Base-by-base conservation (phyloP, 139 green algal species). In the Chlamydomonas incerta region DNA sequence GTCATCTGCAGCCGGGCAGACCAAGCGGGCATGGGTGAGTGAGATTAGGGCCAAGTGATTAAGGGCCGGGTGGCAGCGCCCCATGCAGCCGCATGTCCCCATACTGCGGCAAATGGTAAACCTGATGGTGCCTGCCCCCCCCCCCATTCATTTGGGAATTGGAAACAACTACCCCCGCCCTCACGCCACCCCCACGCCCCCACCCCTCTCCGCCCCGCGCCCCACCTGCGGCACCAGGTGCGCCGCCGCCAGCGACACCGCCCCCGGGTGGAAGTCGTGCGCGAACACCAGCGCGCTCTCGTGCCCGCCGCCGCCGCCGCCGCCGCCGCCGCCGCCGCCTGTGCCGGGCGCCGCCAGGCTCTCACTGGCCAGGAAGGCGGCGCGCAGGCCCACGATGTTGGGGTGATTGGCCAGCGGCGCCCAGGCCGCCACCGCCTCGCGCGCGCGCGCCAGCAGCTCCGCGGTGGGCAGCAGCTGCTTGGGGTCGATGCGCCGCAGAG, bases 311-410 rank as follows among this genome's bases (percentile, higher is more conserved):
- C 24, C 46, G n/a, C n/a, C n/a, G n/a, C n/a, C n/a, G n/a, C n/a
- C n/a, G n/a, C n/a, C n/a, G n/a, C n/a, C n/a, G n/a, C n/a, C n/a
- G n/a, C n/a, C n/a, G n/a, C n/a, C n/a, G n/a, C n/a, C 41, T 14
- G 18, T 29, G 29, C 23, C 77, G 23, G 77, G 62, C 46, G 50
- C 37, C 9, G 20, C 29, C 14, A 85, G 81, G 62, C 80, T 73
- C 34, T 99, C 96, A 3, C 83, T 65, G 31, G 81, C 94, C 35
- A 97, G 90, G 85, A 99, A 96, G 6, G 90, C 93, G 5, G 93
- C 89, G 0, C 90, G 84, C 41, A 94, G 92, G 15, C 77, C 90
- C 17, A 92, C 83, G 41, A 98, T 72, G 80, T 95, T 89, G 14
- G 96, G 96, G 89, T 99, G 96, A 57, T 83, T 74, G 31, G 88